These are phyloP conservation scores for Macadamia integrifolia DNA, from an alignment of 164 flowering plant genomes.

Conservation along the genomic window DNA sequence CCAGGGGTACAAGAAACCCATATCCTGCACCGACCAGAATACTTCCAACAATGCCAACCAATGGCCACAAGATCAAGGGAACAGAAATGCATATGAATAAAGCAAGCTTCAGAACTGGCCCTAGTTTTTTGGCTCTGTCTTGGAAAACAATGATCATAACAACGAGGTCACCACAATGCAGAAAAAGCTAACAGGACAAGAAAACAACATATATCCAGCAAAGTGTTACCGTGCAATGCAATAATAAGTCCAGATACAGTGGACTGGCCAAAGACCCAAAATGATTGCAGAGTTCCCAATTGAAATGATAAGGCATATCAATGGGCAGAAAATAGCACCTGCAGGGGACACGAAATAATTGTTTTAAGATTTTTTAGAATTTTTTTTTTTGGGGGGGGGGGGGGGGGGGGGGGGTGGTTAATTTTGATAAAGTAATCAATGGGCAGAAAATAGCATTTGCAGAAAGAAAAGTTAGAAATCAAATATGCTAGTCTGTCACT, in stretches of 20 bases:
- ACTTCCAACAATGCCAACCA: slow-evolving; percentile 57
- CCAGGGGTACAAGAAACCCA: slow-evolving; percentile 62
- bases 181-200: not conserved
- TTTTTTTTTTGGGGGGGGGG: not conserved
- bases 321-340: slow-evolving; percentile 74
- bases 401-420: no score
- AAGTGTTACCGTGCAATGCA: slow-evolving; percentile 45
- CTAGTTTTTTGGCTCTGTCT: slow-evolving; percentile 62
- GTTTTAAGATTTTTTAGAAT: no score
- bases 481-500: not conserved
- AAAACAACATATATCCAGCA: not conserved
- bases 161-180: not conserved
- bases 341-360: slow-evolving; percentile 6
- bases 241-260: slow-evolving; percentile 58
- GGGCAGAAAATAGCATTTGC: no score
- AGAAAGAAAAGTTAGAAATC: no score
- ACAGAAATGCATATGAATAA: slow-evolving; percentile 38
- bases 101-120: slow-evolving; percentile 70
- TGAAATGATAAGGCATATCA: slow-evolving; percentile 60
- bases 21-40: slow-evolving; percentile 60
- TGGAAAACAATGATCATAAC: slow-evolving; percentile 7
- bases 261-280: slow-evolving; percentile 76
- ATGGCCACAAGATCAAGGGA: slow-evolving; percentile 58
- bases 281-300: slow-evolving; percentile 63
- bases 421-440: not conserved